Evolutionary conservation across 768 basidiomycete species (phyloP).

Genomic region (Chalciporus piperatus): DNA sequence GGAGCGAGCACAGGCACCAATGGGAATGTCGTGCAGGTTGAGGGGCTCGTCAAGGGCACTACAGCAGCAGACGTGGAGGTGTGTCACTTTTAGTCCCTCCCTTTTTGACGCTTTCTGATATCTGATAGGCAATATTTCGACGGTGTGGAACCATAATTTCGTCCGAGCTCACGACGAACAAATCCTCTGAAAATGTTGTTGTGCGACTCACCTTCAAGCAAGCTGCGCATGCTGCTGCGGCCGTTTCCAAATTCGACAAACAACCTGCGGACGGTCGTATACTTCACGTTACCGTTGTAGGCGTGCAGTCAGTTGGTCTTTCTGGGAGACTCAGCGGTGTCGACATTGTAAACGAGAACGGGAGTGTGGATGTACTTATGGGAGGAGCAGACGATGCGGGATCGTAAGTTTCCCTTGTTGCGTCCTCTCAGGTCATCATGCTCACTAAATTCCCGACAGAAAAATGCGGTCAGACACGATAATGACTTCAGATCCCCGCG

Average conservation of each 20-base stretch:
- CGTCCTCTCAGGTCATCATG: background rate
- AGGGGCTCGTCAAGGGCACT: constrained; percentile 71
- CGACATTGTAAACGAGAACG: constrained; percentile 40
- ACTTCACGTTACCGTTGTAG: constrained; percentile 63
- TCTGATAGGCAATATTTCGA: constrained; percentile 66
- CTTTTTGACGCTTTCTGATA: background rate
- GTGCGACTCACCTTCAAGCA: constrained; percentile 76
- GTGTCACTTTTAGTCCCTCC: background rate
- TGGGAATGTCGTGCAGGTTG: constrained; percentile 73
- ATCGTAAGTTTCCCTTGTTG: constrained; percentile 43
- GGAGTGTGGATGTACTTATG: constrained; percentile 56
- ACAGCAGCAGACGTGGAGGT: constrained; percentile 76
- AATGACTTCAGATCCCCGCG: constrained; percentile 56
- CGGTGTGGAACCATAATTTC: constrained; percentile 67
- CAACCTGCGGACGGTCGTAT: constrained; percentile 81
- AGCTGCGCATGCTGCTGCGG: constrained; percentile 56
- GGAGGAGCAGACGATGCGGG: constrained; percentile 39
- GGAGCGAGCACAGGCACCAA: constrained; percentile 52
- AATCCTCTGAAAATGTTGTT: constrained; percentile 38
- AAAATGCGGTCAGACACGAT: constrained; percentile 87
- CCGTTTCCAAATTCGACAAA: constrained; percentile 73
- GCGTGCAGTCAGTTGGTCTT: constrained; percentile 51
- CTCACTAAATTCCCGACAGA: constrained; percentile 35
- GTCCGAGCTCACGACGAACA: constrained; percentile 22
- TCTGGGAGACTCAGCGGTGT: constrained; percentile 57